Conservation (phyloP, 768 basidiomycete species). For the Tricholoma matsutake region DNA sequence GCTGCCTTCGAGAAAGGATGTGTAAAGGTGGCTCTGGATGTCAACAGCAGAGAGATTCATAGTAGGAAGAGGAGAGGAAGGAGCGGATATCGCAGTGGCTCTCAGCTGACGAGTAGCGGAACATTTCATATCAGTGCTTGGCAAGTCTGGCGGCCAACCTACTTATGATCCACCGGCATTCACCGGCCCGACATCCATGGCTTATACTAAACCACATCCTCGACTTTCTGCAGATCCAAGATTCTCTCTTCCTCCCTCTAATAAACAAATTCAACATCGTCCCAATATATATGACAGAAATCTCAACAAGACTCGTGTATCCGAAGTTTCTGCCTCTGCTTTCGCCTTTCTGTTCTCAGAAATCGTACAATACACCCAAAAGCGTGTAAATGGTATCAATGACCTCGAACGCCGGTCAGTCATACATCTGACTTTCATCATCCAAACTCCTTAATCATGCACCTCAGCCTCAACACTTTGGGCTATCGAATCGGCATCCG, state of each 20-base stretch:
- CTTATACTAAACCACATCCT: conserved; percentile 61
- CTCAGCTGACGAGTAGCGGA: neutral
- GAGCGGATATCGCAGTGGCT: neutral
- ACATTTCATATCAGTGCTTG: neutral
- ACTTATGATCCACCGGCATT: no score
- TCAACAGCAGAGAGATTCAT: conserved; percentile 43
- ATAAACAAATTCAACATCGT: conserved; percentile 40
- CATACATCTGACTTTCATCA: neutral
- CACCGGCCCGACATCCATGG: conserved; percentile 27
- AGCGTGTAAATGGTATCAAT: conserved; percentile 89
- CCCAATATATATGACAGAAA: conserved; percentile 88
- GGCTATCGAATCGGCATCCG: conserved; percentile 91
- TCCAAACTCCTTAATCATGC: conserved; percentile 2
- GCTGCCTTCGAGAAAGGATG: conserved; percentile 63
- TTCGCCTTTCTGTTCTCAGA: conserved; percentile 93
- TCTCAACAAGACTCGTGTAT: conserved; percentile 80
- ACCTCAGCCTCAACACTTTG: conserved; percentile 78
- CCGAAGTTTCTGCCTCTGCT: conserved; percentile 81
- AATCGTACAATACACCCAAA: conserved; percentile 94
- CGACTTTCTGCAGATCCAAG: conserved; percentile 70
- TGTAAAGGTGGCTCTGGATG: conserved; percentile 75
- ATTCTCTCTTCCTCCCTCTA: conserved; percentile 58
- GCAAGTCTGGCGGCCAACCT: no score
- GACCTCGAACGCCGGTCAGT: conserved; percentile 89
- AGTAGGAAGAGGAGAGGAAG: neutral